Conservation (phyloP, 495 filamentous ascomycete genomes). For the Pseudomonodictys pantanalensis region DNA sequence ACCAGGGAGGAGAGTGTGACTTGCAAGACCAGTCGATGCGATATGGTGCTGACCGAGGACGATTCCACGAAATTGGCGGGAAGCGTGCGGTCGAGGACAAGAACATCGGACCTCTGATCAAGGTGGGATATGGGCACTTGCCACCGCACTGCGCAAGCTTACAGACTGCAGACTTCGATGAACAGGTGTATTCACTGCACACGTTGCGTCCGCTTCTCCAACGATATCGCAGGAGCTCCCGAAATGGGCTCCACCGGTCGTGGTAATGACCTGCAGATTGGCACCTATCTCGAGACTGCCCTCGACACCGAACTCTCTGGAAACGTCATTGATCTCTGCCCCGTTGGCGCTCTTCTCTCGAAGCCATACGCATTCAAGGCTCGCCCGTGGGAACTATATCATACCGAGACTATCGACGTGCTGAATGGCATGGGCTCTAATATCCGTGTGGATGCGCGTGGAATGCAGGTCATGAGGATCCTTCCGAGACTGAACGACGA, state of each 20-base stretch:
- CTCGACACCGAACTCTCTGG: constrained; percentile 91
- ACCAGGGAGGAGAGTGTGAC: constrained; percentile 98
- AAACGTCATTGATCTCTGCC: constrained; percentile 97
- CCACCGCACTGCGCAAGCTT: neutral
- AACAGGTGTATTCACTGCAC: constrained; percentile 99
- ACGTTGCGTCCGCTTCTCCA: constrained; percentile 94
- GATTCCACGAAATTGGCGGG: constrained; percentile 90
- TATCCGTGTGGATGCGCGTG: constrained; percentile 86
- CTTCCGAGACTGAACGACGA: constrained; percentile 92
- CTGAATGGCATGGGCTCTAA: constrained; percentile 90
- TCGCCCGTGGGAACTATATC: constrained; percentile 92
- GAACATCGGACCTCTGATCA: constrained; percentile 97
- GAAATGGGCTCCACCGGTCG: constrained; percentile 91
- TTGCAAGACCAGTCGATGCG: constrained; percentile 99
- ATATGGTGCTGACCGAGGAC: constrained; percentile 91
- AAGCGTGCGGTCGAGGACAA: constrained; percentile 99
- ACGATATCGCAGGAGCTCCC: constrained; percentile 92
- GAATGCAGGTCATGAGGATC: constrained; percentile 95
- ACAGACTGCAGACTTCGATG: constrained; percentile 74
- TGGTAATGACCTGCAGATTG: constrained; percentile 96
- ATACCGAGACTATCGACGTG: constrained; percentile 91
- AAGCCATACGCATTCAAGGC: constrained; percentile 98
- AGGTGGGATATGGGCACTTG: constrained; percentile 44
- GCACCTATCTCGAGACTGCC: constrained; percentile 90
- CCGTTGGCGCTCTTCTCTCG: constrained; percentile 90